Percentiles rank a stretch among this genome's conserved stretches.
phyloP scores from a whole-genome alignment of 2,329 filamentous ascomycete genomes.

The Alternaria panax region DNA sequence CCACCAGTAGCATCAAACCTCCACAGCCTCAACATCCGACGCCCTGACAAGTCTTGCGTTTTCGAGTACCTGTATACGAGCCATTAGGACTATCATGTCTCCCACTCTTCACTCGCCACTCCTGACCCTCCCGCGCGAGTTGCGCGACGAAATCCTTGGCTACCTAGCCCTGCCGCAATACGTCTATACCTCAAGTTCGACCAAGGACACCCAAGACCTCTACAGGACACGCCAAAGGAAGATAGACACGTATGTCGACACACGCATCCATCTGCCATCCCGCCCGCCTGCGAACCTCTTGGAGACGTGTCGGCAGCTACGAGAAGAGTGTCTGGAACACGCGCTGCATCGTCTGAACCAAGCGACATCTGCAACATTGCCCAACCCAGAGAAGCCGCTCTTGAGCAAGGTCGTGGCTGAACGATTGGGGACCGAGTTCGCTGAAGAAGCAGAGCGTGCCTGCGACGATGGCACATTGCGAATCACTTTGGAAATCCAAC shows the following conservation, averaged over 20 bases:
- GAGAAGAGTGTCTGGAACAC: slow-evolving; percentile 34
- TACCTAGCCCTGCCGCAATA: slow-evolving; percentile 28
- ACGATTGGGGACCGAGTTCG: slow-evolving; percentile 20
- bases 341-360: slow-evolving; percentile 28
- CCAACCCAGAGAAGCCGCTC: neutral
- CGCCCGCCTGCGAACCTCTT: slow-evolving; percentile 31
- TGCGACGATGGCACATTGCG: slow-evolving; percentile 29
- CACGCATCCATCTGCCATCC: slow-evolving; percentile 37
- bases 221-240: slow-evolving; percentile 12
- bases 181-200: slow-evolving; percentile 35
- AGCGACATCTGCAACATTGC: neutral
- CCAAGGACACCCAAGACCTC: slow-evolving; percentile 17
- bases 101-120: slow-evolving; percentile 8
- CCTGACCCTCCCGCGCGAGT: slow-evolving; percentile 34
- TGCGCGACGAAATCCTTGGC: slow-evolving; percentile 37
- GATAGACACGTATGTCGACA: slow-evolving; percentile 31
- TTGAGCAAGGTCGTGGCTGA: slow-evolving; percentile 19
- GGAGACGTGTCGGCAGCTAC: slow-evolving; percentile 35
- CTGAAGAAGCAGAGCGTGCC: slow-evolving; percentile 31
- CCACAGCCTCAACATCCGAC: neutral
- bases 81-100: neutral
- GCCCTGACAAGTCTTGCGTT: too few relatives aligned
- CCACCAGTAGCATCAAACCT: too few relatives aligned
- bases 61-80: neutral
- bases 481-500: slow-evolving; percentile 36